Evolutionary conservation across 2,329 filamentous ascomycete species (phyloP).

Genomic region (Elsinoe australis): DNA sequence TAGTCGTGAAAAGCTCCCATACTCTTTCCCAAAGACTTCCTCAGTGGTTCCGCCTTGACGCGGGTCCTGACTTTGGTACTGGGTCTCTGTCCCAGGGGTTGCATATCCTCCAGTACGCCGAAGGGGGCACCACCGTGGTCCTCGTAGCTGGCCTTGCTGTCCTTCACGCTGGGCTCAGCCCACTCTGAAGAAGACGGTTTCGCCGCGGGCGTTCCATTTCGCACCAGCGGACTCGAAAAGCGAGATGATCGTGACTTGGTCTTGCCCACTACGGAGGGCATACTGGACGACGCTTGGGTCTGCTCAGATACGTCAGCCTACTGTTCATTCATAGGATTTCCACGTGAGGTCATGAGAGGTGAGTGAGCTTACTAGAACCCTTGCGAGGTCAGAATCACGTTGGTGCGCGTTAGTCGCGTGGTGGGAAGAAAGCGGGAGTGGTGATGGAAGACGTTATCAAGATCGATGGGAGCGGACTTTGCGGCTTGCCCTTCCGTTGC

Average conservation of each 20-base stretch:
- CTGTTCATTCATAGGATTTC: not conserved
- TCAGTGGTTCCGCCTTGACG: conserved; percentile 37
- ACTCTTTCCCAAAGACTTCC: conserved; percentile 38
- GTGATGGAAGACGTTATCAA: conserved; percentile 11
- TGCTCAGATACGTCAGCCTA: not conserved
- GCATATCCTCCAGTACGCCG: conserved; percentile 77
- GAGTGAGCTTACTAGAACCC: conserved; percentile 1
- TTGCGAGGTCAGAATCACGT: conserved; percentile 7
- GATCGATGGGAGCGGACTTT: conserved; percentile 2
- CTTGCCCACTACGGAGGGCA: conserved; percentile 18
- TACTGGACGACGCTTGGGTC: conserved; percentile 15
- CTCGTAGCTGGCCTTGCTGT: conserved; percentile 61
- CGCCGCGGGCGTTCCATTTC: not conserved
- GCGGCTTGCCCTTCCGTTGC: conserved; percentile 1
- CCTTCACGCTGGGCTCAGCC: conserved; percentile 51
- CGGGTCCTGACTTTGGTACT: conserved; percentile 52
- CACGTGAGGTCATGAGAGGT: not conserved
- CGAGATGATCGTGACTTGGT: conserved; percentile 16
- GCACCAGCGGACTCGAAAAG: conserved; percentile 14
- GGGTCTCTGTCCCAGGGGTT: conserved; percentile 67
- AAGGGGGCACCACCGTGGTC: conserved; percentile 65
- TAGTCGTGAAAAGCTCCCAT: conserved; percentile 36
- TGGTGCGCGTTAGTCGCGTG: conserved; percentile 16
- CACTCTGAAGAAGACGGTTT: conserved; percentile 21
- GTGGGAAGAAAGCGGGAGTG: not conserved